Evolutionary conservation across 768 basidiomycete species (phyloP).

Genomic region (Boletus subcaerulescens): DNA sequence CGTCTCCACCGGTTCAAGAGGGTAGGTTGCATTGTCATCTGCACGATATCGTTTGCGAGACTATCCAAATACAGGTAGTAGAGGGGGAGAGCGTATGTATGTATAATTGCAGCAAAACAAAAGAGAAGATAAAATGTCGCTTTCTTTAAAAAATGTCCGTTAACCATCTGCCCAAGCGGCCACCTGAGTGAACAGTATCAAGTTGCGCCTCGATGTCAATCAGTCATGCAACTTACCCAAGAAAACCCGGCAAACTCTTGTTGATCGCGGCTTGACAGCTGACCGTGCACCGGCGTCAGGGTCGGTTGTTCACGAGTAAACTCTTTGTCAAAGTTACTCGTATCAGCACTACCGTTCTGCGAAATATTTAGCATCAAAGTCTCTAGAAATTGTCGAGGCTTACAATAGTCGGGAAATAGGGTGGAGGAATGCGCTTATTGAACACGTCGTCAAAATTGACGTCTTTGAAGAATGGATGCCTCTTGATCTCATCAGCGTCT

Average conservation of each 20-base stretch:
- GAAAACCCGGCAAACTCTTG: conserved; percentile 97
- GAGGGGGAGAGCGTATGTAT: conserved; percentile 25
- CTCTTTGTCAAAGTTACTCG: conserved; percentile 94
- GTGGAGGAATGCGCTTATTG: conserved; percentile 94
- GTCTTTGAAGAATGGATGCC: conserved; percentile 98
- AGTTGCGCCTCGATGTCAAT: neutral
- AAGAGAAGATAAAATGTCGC: conserved; percentile 26
- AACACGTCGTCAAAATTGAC: conserved; percentile 96
- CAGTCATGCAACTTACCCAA: conserved; percentile 55
- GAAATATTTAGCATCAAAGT: conserved; percentile 6
- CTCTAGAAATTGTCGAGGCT: conserved; percentile 29
- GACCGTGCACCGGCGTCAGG: conserved; percentile 94
- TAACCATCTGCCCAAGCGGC: conserved; percentile 61
- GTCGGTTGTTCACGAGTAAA: conserved; percentile 97
- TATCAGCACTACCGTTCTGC: conserved; percentile 82
- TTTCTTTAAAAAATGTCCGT: conserved; percentile 21
- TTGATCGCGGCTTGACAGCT: conserved; percentile 86
- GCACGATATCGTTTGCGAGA: conserved; percentile 25
- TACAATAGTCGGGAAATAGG: conserved; percentile 96
- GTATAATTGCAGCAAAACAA: conserved; percentile 35
- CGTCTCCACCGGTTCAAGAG: conserved; percentile 35
- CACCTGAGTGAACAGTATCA: conserved; percentile 13
- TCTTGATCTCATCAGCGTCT: conserved; percentile 97
- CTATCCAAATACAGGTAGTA: conserved; percentile 40
- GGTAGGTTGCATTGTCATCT: conserved; percentile 30